Percentiles rank a stretch among this genome's conserved stretches.
Conservation (phyloP, 148 eudicot species). For the Vaccinium macrocarpon region DNA sequence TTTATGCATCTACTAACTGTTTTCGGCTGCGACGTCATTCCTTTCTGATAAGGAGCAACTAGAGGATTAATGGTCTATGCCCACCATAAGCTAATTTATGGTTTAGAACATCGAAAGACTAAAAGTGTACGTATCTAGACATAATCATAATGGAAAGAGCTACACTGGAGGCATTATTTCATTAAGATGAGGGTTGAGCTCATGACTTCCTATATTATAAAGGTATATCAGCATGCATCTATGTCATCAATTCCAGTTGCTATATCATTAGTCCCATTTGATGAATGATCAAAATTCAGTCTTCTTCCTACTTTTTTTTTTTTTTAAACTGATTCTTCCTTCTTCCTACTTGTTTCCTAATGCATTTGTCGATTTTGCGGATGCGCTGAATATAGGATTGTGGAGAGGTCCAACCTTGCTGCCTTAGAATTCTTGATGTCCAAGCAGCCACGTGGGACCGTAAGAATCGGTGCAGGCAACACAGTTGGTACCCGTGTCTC, state of each 20-base stretch:
- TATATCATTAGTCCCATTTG: not conserved
- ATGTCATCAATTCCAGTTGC: not conserved
- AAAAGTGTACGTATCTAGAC: not conserved
- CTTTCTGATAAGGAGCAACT: not conserved
- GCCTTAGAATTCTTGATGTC: slow-evolving; percentile 91
- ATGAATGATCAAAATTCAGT: not conserved
- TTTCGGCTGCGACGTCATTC: not conserved
- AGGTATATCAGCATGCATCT: not conserved
- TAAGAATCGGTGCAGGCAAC: slow-evolving; percentile 71
- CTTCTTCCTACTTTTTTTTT: not conserved
- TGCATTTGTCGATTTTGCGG: not conserved
- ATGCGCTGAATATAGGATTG: slow-evolving; percentile 35
- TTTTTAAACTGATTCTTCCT: no score
- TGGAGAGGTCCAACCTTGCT: slow-evolving; percentile 77
- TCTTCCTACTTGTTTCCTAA: not conserved
- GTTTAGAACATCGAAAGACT: not conserved
- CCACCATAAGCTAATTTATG: not conserved
- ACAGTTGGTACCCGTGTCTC: slow-evolving; percentile 65
- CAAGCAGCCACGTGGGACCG: slow-evolving; percentile 79
- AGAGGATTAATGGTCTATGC: not conserved
- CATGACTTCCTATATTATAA: not conserved
- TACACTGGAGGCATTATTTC: not conserved
- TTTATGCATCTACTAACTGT: not conserved
- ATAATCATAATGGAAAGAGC: not conserved
- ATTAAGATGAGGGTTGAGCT: not conserved